Evolutionary conservation across 2,329 filamentous ascomycete genomes (phyloP), one percentile per base, ranked within the genome.

Genomic region (Microthyrium microscopicum): DNA sequence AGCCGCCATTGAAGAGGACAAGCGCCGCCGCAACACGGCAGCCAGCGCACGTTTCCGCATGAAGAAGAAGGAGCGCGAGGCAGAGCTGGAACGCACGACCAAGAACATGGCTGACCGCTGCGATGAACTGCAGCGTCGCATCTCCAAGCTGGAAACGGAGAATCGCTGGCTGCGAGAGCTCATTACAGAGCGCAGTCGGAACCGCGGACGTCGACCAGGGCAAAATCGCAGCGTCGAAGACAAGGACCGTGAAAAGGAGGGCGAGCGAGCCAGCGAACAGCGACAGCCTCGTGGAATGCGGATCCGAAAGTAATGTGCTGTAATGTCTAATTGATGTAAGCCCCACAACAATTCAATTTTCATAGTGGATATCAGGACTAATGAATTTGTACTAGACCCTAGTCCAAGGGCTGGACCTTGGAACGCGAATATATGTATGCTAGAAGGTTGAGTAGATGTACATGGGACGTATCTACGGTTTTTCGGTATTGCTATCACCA

Each of bases 41-140:
- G 62, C 62, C 12, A 59, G 54, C 35, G 62, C 62, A 9, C 58
- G 62, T 26, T 66, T 66, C 55, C 57, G 62, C 29, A 55, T 65
- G 39, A 66, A 66, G 56, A 66, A 66, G 60, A 66, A 66, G 57
- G 60, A 65, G 46, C 57, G 62, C 26, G 62, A 66, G 46, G 58
- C 61, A 42, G 58, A 55, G 6, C 54, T 66, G 26, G 62, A 66
- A 54, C 59, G 62, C 52, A 56, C 56, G 17, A 54, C 60, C 29
- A 62, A 61, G 48, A 61, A 64, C 32, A 64, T 65, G 56, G 51
- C 51, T 20, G 62, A 64, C 37, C 56, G 59, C 42, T 56, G 64
- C 34, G 48, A 44, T 26, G 41, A 49, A 8, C 50, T 64, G 33
- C 60, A 64, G 45, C 48, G 52, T 26, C 54, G 58, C 27, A 57